These are phyloP conservation scores for Rhizomucor miehei DNA, from an alignment of 371 early-diverging fungal genomes.

Conservation along the genomic window DNA sequence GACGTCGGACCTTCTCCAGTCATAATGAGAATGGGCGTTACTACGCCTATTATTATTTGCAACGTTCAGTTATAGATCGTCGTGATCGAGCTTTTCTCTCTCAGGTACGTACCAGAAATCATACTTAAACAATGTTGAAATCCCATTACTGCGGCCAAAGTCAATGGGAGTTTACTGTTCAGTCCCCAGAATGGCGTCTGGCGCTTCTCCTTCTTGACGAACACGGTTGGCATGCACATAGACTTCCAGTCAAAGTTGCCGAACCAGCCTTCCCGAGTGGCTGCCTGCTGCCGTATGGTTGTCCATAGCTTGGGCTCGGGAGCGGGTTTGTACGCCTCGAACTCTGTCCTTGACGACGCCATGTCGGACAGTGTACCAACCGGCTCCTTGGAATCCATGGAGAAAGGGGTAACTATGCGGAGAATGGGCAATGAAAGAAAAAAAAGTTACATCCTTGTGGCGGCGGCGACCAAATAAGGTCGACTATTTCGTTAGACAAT, in stretches of 20 bases:
- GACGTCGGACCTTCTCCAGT: conserved; percentile 45
- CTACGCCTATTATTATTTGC: conserved; percentile 33
- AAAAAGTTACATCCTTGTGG: too few relatives aligned
- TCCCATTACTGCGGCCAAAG: conserved; percentile 56
- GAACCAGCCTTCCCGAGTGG: conserved; percentile 60
- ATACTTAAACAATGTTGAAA: conserved; percentile 61
- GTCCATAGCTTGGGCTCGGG: conserved; percentile 26
- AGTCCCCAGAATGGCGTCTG: conserved; percentile 60
- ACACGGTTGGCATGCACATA: conserved; percentile 51
- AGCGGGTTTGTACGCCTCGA: conserved; percentile 35
- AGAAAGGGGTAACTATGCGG: too few relatives aligned
- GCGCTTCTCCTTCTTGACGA: conserved; percentile 25
- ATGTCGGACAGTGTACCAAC: background rate
- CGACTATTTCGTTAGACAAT: too few relatives aligned
- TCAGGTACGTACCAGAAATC: conserved; percentile 26
- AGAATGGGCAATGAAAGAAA: too few relatives aligned
- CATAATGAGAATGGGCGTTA: conserved; percentile 58
- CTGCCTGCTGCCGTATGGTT: conserved; percentile 36
- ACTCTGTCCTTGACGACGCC: conserved; percentile 18
- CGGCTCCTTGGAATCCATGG: too few relatives aligned
- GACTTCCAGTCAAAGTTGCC: conserved; percentile 55
- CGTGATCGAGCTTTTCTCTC: background rate
- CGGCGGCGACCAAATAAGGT: too few relatives aligned
- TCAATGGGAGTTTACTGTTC: conserved; percentile 52
- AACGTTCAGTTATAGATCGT: background rate